phyloP scores from a whole-genome alignment of 192 early-diverging fungal species.

The Entomortierella chlamydospora region DNA sequence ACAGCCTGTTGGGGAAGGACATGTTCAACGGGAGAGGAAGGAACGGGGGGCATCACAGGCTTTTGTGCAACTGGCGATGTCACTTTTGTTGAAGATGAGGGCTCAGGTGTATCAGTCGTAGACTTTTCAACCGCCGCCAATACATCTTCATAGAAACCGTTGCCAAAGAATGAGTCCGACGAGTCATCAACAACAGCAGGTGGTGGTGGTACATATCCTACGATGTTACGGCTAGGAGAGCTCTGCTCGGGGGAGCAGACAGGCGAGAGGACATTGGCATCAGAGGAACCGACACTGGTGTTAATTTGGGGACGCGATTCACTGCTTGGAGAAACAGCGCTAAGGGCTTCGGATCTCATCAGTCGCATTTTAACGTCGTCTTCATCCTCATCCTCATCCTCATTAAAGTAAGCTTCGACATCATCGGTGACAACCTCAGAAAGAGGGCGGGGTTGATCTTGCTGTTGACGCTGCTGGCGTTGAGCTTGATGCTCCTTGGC shows the following conservation, averaged over 20 bases:
- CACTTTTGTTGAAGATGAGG: neutral
- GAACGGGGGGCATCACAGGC: conserved; percentile 27
- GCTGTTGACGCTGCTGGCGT: conserved; percentile 23
- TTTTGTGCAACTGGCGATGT: neutral
- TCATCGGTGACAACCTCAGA: neutral
- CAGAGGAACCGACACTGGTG: conserved; percentile 3
- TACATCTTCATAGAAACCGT: conserved; percentile 28
- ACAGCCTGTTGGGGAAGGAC: conserved; percentile 13
- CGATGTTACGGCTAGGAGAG: neutral
- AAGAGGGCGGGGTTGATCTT: neutral
- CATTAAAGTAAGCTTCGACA: neutral
- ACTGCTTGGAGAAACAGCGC: conserved; percentile 3
- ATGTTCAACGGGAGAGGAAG: neutral
- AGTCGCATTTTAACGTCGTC: conserved; percentile 19
- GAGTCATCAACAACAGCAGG: neutral
- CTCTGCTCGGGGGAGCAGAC: conserved; percentile 20
- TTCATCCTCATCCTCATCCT: conserved; percentile 24
- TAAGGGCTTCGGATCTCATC: conserved; percentile 14
- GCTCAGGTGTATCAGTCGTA: neutral
- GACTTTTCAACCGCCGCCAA: conserved; percentile 35
- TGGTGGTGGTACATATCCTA: neutral
- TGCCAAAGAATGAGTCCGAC: neutral
- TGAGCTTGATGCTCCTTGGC: conserved; percentile 44
- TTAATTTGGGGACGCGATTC: conserved; percentile 9
- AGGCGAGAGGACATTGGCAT: conserved; percentile 12